phyloP scores from a whole-genome alignment of 169 alveolate genomes.

The Eimeria acervulina region DNA sequence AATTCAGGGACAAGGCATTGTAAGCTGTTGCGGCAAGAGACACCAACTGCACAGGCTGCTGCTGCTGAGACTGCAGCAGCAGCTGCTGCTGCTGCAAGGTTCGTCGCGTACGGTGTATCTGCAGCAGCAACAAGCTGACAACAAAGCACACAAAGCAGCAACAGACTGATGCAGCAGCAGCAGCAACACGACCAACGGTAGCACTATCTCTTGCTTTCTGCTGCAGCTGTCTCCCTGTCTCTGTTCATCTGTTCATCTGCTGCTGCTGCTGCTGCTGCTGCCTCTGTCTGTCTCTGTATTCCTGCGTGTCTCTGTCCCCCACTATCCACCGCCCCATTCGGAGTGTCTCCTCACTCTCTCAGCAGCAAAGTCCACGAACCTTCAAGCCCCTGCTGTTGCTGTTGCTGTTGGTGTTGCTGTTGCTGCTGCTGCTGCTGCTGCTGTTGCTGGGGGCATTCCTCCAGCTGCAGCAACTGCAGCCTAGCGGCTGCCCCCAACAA shows the following conservation, averaged over 20 bases:
- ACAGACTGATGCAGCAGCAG: no score
- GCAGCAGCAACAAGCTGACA: no score
- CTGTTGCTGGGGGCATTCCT: background rate
- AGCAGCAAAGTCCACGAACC: background rate
- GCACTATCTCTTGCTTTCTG: no score
- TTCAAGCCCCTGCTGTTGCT: background rate
- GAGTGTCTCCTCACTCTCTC: background rate
- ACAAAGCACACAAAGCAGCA: no score
- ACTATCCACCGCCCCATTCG: no score
- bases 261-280: constrained; percentile 47
- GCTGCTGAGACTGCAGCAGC: no score
- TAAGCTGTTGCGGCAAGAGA: background rate
- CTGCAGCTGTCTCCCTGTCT: no score
- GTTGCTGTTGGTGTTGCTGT: background rate
- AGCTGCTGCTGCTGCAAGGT: no score
- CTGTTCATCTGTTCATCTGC: no score
- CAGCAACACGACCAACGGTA: background rate
- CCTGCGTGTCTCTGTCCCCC: no score
- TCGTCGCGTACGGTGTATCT: no score
- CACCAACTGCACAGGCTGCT: no score
- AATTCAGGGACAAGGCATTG: background rate
- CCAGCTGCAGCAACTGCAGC: constrained; percentile 47
- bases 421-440: constrained; percentile 28
- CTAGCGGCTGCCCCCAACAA: constrained; percentile 26
- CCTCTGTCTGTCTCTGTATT: background rate